Evolutionary conservation across 805 yeast genomes (phyloP), one percentile per base, ranked within the genome.

Genomic region (Lachancea nothofagi): DNA sequence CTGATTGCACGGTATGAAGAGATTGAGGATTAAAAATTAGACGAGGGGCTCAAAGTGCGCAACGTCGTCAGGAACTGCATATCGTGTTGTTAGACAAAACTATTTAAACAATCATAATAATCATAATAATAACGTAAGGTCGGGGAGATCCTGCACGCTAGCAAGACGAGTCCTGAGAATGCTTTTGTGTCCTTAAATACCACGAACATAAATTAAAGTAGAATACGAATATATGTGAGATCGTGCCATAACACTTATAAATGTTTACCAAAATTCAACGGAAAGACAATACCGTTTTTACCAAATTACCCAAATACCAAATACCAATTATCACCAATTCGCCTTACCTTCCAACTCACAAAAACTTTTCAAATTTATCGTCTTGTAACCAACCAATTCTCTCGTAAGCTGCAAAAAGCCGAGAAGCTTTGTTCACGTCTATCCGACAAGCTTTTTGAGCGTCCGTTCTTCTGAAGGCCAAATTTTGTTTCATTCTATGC

Each of bases 401-500:
- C 61, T 90, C 95, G 57, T 78, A 93, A 17, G 96, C 87, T 20
- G 90, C 94, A 66, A 77, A 90, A 40, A 90, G 69, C 49, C 96
- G 75, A 35, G 94, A 82, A 2, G 97, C 97, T 63, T 93, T 93
- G 64, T 93, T 93, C 32, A 90, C 97, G 62, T 93, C 97, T 49
- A 93, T 89, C 48, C 95, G 77, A 62, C 97, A 90, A 5, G 97
- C 96, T 69, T 93, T 93, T 65, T 90, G 97, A 6, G 97, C 95
- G 64, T 90, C 98, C 0, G 97, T 93, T 65, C 97, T 80, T 65
- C 96, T 80, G 66, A 90, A 90, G 20, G 93, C 90, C 56, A 79
- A 69, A 21, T 80, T 81, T 36, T 70, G 66, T 51, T 76, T 77
- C 52, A 79, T 63, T 37, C 96, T 75, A 49, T 77, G 78, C 23